A percentile compares a stretch with the other conserved stretches of the same genome.
These are phyloP conservation scores for Amphichorda felina DNA, from an alignment of 2,329 filamentous ascomycete genomes.

Conservation along the genomic window DNA sequence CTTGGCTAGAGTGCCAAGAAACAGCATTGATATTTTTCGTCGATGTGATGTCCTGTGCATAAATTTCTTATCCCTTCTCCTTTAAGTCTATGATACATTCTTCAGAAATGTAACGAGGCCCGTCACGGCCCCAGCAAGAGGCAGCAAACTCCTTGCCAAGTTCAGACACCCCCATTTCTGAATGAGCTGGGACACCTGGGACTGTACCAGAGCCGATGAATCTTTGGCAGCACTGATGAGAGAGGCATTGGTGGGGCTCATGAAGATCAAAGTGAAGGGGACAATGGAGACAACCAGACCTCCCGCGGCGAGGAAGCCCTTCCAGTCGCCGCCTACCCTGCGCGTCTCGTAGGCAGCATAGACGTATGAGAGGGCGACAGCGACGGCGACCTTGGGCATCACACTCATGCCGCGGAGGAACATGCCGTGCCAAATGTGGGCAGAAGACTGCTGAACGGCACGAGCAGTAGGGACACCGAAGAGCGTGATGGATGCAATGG, in stretches of 20 bases:
- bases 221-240: constrained; percentile 14
- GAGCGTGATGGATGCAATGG: constrained; percentile 22
- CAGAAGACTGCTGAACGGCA: constrained; percentile 14
- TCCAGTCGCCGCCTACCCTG: constrained; percentile 16
- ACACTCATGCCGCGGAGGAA: constrained; percentile 21
- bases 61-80: too few relatives aligned
- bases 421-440: constrained; percentile 22
- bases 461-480: constrained; percentile 19
- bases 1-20: too few relatives aligned
- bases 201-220: constrained; percentile 6
- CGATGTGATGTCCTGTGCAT: too few relatives aligned
- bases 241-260: constrained; percentile 21
- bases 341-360: constrained; percentile 22
- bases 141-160: constrained; percentile 16
- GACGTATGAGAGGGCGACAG: constrained; percentile 19
- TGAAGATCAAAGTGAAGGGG: constrained; percentile 24
- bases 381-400: constrained; percentile 23
- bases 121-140: constrained; percentile 14
- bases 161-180: constrained; percentile 15
- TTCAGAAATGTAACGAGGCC: constrained; percentile 10
- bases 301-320: constrained; percentile 17
- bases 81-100: background rate
- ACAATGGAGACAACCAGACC: constrained; percentile 22
- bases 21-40: too few relatives aligned
- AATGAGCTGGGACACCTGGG: constrained; percentile 8